These are phyloP conservation scores for Westerdykella aurantiaca DNA, from an alignment of 2,329 filamentous ascomycete genomes.

Conservation along the genomic window DNA sequence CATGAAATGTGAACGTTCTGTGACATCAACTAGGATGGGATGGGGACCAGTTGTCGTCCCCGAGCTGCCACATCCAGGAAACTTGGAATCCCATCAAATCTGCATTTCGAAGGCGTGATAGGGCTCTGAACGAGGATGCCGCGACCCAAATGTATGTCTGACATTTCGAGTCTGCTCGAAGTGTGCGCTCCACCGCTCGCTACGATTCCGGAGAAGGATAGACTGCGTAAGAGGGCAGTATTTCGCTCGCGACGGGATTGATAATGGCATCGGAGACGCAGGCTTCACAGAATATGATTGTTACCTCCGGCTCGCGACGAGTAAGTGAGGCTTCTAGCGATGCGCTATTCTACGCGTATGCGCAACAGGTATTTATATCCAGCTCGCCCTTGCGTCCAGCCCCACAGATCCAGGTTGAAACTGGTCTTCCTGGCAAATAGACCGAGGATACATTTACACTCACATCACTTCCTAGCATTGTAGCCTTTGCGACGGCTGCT, in stretches of 20 bases:
- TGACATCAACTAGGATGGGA: too few species aligned
- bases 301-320: conserved; percentile 10
- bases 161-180: conserved; percentile 30
- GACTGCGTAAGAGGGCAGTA: conserved; percentile 26
- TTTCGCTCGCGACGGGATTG: conserved; percentile 33
- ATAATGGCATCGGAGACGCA: conserved; percentile 21
- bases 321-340: conserved; percentile 11
- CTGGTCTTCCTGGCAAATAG: conserved; percentile 7
- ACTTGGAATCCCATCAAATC: neutral
- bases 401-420: neutral
- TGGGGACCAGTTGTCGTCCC: too few species aligned
- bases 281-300: conserved; percentile 11
- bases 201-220: conserved; percentile 14
- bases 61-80: neutral
- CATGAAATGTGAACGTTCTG: too few species aligned
- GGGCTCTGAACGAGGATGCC: conserved; percentile 14
- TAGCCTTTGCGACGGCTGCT: conserved; percentile 30
- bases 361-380: conserved; percentile 23
- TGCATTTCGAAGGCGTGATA: neutral
- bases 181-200: conserved; percentile 7
- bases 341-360: conserved; percentile 33
- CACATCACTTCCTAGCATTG: conserved; percentile 24
- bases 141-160: conserved; percentile 32
- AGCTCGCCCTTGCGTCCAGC: neutral
- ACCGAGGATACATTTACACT: conserved; percentile 23